Conservation (phyloP, 2,329 filamentous ascomycete species). For the Nigrospora oryzae region DNA sequence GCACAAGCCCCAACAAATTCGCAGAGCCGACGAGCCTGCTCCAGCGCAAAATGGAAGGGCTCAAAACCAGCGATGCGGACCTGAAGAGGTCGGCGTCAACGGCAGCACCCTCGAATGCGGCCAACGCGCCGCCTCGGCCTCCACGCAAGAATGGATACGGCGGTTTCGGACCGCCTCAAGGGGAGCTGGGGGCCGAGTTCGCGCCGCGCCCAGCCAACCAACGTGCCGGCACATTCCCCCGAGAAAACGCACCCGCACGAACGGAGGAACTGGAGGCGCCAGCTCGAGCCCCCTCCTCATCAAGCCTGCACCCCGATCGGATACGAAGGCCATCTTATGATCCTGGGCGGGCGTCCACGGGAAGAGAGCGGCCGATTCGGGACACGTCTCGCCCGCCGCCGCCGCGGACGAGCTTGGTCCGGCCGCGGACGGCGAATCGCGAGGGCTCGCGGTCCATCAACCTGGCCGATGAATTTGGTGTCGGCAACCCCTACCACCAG, state of each 20-base stretch:
- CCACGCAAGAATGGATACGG: slow-evolving; percentile 47
- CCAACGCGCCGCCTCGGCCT: slow-evolving; percentile 26
- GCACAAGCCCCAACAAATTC: background rate
- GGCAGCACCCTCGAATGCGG: slow-evolving; percentile 17
- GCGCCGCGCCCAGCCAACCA: slow-evolving; percentile 27
- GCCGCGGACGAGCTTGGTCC: slow-evolving; percentile 40
- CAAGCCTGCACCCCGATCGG: slow-evolving; percentile 32
- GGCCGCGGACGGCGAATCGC: slow-evolving; percentile 28
- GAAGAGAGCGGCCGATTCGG: slow-evolving; percentile 20
- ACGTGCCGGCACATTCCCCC: slow-evolving; percentile 47
- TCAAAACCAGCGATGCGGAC: background rate
- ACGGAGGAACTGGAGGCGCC: slow-evolving; percentile 23
- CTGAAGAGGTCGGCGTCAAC: slow-evolving; percentile 18
- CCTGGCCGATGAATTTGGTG: slow-evolving; percentile 50
- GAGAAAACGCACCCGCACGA: slow-evolving; percentile 18
- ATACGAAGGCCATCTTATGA: slow-evolving; percentile 17
- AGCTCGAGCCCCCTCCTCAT: slow-evolving; percentile 37
- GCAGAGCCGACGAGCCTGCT: background rate
- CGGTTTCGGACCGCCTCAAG: slow-evolving; percentile 43
- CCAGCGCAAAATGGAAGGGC: background rate
- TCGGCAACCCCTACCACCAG: slow-evolving; percentile 53
- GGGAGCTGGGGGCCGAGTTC: slow-evolving; percentile 23
- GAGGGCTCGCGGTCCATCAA: slow-evolving; percentile 37
- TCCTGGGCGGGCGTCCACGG: slow-evolving; percentile 11
- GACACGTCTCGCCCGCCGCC: slow-evolving; percentile 45